These are phyloP conservation scores for Stygiomarasmius scandens DNA, from an alignment of 1,284 basidiomycete genomes.

Conservation along the genomic window DNA sequence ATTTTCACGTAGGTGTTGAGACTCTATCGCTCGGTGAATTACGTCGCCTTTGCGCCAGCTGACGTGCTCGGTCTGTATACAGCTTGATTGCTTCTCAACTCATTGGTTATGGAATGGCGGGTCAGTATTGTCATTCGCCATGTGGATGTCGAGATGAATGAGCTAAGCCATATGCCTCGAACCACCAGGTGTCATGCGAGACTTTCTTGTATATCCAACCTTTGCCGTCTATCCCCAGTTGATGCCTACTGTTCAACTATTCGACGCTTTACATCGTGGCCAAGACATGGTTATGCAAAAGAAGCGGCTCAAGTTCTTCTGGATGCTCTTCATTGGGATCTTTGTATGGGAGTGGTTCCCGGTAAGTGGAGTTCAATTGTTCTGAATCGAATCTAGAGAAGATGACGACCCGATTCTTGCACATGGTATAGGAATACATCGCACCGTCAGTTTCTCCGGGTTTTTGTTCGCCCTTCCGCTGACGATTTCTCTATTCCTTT, in stretches of 20 bases:
- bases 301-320: constrained; percentile 61
- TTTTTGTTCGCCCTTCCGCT: not conserved
- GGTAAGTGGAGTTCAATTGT: not conserved
- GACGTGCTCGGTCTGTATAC: constrained; percentile 16
- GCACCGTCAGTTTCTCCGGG: constrained; percentile 10
- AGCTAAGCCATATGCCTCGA: not conserved
- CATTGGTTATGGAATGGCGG: constrained; percentile 58
- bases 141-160: not conserved
- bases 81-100: constrained; percentile 48
- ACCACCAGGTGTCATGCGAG: constrained; percentile 34
- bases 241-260: constrained; percentile 49
- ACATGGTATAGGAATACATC: constrained; percentile 23
- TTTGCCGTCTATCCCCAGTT: constrained; percentile 45
- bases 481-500: not conserved
- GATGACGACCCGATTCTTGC: not conserved
- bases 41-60: not conserved
- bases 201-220: constrained; percentile 47
- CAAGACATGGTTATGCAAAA: constrained; percentile 50
- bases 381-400: not conserved
- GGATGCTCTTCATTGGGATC: constrained; percentile 52
- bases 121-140: constrained; percentile 22
- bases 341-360: constrained; percentile 56
- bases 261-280: constrained; percentile 49
- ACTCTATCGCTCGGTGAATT: constrained; percentile 1
- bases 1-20: constrained; percentile 42